Base-by-base conservation (phyloP, 352 stramenopile genomes). In the Vaucheria bursata region DNA sequence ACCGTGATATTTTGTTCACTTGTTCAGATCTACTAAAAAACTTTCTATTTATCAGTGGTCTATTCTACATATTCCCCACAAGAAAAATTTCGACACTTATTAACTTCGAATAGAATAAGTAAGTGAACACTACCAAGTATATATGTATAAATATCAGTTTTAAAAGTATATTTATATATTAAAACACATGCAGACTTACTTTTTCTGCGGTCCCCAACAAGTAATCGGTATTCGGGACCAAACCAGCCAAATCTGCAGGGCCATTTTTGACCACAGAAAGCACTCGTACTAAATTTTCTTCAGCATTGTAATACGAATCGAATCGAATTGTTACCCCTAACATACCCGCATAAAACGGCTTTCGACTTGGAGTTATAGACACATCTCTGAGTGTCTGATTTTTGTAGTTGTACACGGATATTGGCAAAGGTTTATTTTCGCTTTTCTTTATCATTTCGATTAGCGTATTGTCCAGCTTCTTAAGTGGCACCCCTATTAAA, bases 271-370 rank as follows among this genome's bases (percentile, higher is more conserved):
- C 2, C 32, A 64, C 32, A 25, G 65, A n/a, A n/a, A 39, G 29
- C 65, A 71, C 2, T 0, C 73, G 12, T 37, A 98, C 88, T 53
- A 98, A 84, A 39, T 97, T 88, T 75, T 98, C 93, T 40, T 98
- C 94, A 0, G 93, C 93, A 31, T 93, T 88, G 75, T 96, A 88
- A 85, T 97, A 97, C 78, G 94, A 94, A 85, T 98, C 95, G 71
- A 98, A 95, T 52, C 93, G 92, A 77, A 98, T 98, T 12, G 95
- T 98, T 8, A 98, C 93, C 18, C 79, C 95, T 1, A 98, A 85
- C 8, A 98, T 87, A 3, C 94, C 94, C 72, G 96, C 94, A 39
- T 94, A 94, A 29, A 89, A 88, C 94, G 94, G 98, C 29, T 89
- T 88, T 32, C 91, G 88, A n/a, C 87, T 93, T 5, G 95, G 95